Evolutionary conservation across 148 eudicot genomes (phyloP), one percentile per base, ranked within the genome.

Genomic region (Polygonum maritimum): DNA sequence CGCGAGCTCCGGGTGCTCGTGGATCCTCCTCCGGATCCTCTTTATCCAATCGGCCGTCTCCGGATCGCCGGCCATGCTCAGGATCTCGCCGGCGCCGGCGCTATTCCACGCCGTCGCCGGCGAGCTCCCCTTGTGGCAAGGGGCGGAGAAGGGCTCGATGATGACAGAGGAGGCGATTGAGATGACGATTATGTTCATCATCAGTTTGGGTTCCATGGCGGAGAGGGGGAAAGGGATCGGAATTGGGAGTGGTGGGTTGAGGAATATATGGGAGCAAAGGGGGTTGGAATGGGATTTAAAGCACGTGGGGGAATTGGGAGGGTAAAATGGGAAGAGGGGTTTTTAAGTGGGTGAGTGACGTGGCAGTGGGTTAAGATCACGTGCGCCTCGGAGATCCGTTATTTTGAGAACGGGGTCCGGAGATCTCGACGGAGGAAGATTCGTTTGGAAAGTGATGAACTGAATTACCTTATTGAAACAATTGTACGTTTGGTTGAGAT

Each of bases 1-100:
- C 22, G 76, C 76, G 3, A 74, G 60, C 60, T 74, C 76, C 40
- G 76, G 76, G n/a, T 74, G 26, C 63, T 74, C 76, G 18, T 74
- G 76, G 40, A 74, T 74, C 41, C 62, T 21, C 36, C 76, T 35
- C 65, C 76, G 67, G 63, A 74, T 54, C 60, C 65, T 11, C 48
- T 33, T 38, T 13, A 74, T 48, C 76, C 76, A 74, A 52, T 36
- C 76, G 31, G 52, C 19, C 9, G 38, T 45, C 38, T 52, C 76
- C 60, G 60, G 62, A 3, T 74, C 65, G 9, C 62, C 33, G 5
- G 76, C 47, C 44, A 40, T 1, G 5, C 33, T 69, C 72, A 69
- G 41, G n/a, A 69, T 69, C n/a, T 69, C 44, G 9, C 15, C 19
- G 40, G 40, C 7, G 63, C 63, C 8, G 31, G 13, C 63, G 63